Base-by-base conservation (phyloP, 495 filamentous ascomycete species). In the Penicillium pancosmium region DNA sequence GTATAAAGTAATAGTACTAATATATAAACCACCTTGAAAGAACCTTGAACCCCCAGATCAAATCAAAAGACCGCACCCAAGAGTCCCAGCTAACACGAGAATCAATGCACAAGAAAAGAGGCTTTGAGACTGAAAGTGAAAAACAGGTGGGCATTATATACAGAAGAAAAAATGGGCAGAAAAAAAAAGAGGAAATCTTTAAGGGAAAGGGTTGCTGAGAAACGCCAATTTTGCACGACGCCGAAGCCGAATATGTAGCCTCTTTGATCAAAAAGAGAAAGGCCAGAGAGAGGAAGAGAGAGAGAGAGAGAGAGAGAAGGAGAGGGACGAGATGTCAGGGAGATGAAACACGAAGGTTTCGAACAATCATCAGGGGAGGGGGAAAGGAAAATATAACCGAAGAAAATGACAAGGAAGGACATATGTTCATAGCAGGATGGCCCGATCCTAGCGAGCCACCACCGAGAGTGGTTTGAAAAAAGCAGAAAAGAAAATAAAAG, bases 201-300 rank as follows among this genome's bases (percentile, higher is more conserved):
- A 44, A 44, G n/a, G 41, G n/a, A 44, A 46, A 59, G 49, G 34
- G 38, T 49, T 31, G 52, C 48, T 50, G 38, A 35, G 48, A 56
- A 59, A 59, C 57, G 57, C 57, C 57, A 50, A 50, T 43, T 54
- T 59, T 59, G 40, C 57, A 59, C 46, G 52, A 44, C 53, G 53
- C 57, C 43, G 51, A 59, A 59, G 57, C 56, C 40, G 15, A 40
- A 44, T 19, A 27, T 25, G 23, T 9, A 48, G 46, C 46, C 23
- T 48, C 46, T 48, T 25, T 25, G 5, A 48, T 46, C 43, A 23
- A 48, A 48, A 23, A 19, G 41, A 46, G 9, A 46, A 19, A 5
- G 8, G 41, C 9, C 9, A 12, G 10, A 38, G 16, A 43, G 16
- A 43, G 13, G 5, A 4, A 43, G 16, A 43, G 8, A 43, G 16